Evolutionary conservation across 148 eudicot species (phyloP), one percentile per base, ranked within the genome.

Genomic region (Limonium bicolor): DNA sequence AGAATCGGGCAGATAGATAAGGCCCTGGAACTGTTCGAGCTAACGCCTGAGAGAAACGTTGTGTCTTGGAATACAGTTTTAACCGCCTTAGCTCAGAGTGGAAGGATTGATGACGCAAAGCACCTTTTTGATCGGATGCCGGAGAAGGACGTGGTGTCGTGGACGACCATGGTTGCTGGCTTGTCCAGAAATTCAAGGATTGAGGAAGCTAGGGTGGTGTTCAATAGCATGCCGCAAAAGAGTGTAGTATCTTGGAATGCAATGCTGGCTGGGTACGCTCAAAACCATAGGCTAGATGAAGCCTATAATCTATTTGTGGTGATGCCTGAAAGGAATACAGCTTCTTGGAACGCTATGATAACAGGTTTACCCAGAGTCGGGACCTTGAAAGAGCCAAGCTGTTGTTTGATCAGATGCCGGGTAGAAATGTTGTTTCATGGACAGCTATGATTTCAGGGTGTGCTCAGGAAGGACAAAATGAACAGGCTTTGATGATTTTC

Each of bases 261-360:
- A 28, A 56, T 56, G 53, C 15, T 56, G 27, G 37, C 60, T 2
- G 53, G 60, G 6, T 56, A 56, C 29, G 36, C 60, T 6, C 53
- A 56, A 20, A 62, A 63, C 28, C 34, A 12, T 22, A 53, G 59
- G 48, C 9, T 68, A 37, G 57, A 15, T 23, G 61, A 63, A 35
- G 73, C 56, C 5, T 40, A 15, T 36, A 47, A 32, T 10, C 22
- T 68, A 54, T 63, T 68, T 46, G 36, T 39, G 27, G 55, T 9
- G 33, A 67, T 67, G 67, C 67, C 72, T 1, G 40, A 56, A 30
- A 67, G 60, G 55, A 34, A 46, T 41, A 39, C 48, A 15, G 19
- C 55, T 20, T 54, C 71, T 0, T 66, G 71, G 71, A 66, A 60
- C 13, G 40, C 61, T 6, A 66, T 66, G 53, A 60, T 66, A 18